Percentiles rank a stretch among this genome's conserved stretches.
Evolutionary conservation across 371 early-diverging fungal species (phyloP).

Genomic region (Quaeritorhiza haematococci): DNA sequence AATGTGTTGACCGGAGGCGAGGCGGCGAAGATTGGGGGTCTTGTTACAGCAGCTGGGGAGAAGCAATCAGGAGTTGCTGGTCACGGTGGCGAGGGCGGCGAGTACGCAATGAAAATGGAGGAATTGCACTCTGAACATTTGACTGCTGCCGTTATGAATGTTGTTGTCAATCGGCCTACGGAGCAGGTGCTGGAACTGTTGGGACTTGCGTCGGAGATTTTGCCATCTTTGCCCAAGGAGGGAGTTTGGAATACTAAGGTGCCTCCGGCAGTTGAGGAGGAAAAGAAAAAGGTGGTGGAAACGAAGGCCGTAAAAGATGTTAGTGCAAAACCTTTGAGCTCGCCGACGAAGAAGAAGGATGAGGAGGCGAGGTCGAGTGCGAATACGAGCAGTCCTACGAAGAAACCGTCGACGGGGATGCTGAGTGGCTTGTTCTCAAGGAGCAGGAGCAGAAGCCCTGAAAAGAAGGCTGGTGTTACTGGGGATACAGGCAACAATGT

Average conservation of each 20-base stretch:
- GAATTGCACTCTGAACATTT: background rate
- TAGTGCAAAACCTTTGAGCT: background rate
- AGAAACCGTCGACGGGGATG: background rate
- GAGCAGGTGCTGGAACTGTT: slow-evolving; percentile 49
- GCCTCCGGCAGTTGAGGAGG: slow-evolving; percentile 13
- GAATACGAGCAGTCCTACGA: background rate
- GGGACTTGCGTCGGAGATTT: slow-evolving; percentile 45
- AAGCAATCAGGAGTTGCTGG: no score
- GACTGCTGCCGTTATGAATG: slow-evolving; percentile 25
- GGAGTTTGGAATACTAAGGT: slow-evolving; percentile 18
- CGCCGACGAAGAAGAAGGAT: background rate
- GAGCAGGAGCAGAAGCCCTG: background rate
- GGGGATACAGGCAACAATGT: no score
- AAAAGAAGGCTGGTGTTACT: no score
- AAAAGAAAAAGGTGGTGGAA: background rate
- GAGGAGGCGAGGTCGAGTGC: background rate
- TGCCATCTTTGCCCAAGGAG: slow-evolving; percentile 65
- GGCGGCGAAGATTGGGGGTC: slow-evolving; percentile 3
- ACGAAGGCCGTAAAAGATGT: background rate
- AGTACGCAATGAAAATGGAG: slow-evolving; percentile 8
- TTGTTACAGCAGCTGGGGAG: background rate
- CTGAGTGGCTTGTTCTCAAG: background rate
- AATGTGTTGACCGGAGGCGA: slow-evolving; percentile 53
- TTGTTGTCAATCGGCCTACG: slow-evolving; percentile 36
- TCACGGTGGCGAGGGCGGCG: no score